Base-by-base conservation (phyloP, 2,329 filamentous ascomycete species). In the Xylaria hypoxylon region DNA sequence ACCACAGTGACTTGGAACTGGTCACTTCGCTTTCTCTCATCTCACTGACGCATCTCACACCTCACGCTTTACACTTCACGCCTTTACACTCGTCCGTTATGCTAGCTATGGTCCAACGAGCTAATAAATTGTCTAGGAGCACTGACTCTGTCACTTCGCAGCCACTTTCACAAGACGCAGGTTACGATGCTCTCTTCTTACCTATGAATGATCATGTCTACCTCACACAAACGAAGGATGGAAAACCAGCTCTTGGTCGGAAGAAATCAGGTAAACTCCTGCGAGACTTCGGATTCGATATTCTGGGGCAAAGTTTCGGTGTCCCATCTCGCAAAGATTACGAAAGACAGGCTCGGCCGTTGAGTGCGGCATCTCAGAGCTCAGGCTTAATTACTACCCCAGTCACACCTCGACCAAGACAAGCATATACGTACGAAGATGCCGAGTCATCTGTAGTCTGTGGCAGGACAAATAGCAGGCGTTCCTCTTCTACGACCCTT, bases 231-330 rank as follows among this genome's bases (percentile, higher is more conserved):
- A 73, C 70, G 4, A 73, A 69, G 42, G 65, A 65, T 38, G 74
- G 75, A 40, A 74, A 69, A 19, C 72, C 71, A 17, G 75, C 72
- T 11, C 45, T 74, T 10, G 72, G 69, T 40, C 74, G 75, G 11
- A 76, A 74, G 58, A 77, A 74, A 59, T 45, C 57, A 26, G 62
- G 65, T 3, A 70, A 55, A 8, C 62, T 74, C 11, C 44, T 74
- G 19, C 55, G 70, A 65, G 70, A 74, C 45, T 65, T 62, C 26
- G 75, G 72, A 10, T 75, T 76, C 28, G 74, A 74, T 56, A 51
- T 74, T 7, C 61, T 76, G 1, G 71, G 71, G 50, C 69, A 76
- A 33, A 69, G 55, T 55, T 65, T 77, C 13, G 73, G 73, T 13
- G 58, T 75, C 31, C 69, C 72, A 17, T 76, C 74, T 48, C 73